phyloP scores from a whole-genome alignment of 345 rosid species.

The Lumnitzera racemosa region DNA sequence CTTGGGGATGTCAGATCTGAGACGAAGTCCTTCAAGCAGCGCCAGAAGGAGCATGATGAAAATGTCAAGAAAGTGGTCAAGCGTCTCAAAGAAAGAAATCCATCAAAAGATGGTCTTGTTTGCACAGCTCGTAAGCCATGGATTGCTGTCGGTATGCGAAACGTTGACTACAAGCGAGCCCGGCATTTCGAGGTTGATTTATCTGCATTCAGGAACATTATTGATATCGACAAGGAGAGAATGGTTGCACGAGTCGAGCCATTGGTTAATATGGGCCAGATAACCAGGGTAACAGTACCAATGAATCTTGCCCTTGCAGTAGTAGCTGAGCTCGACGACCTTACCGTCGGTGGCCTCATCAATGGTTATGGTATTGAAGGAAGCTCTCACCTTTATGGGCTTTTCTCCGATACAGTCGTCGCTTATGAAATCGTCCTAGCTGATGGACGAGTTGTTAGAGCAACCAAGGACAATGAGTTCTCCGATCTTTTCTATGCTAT shows the following conservation, averaged over 20 bases:
- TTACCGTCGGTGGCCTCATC: constrained; percentile 97
- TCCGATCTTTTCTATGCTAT: constrained; percentile 86
- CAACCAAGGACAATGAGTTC: constrained; percentile 86
- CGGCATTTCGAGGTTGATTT: constrained; percentile 93
- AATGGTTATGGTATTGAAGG: constrained; percentile 99
- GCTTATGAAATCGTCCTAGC: constrained; percentile 93
- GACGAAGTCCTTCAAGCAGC: constrained; percentile 77
- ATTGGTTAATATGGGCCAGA: constrained; percentile 99
- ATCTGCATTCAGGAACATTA: constrained; percentile 70
- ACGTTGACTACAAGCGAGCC: constrained; percentile 97
- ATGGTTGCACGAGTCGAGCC: constrained; percentile 98
- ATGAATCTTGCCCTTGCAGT: constrained; percentile 96
- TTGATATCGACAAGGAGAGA: constrained; percentile 73
- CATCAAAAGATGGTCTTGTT: constrained; percentile 89
- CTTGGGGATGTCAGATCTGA: constrained; percentile 90
- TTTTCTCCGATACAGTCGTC: constrained; percentile 93
- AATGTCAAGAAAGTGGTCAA: constrained; percentile 79
- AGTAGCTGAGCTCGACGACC: constrained; percentile 98
- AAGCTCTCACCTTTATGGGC: constrained; percentile 94
- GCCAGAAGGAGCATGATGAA: constrained; percentile 87
- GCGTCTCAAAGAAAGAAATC: constrained; percentile 75
- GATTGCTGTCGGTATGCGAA: constrained; percentile 98
- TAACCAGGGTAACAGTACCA: constrained; percentile 68
- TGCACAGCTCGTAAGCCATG: constrained; percentile 99
- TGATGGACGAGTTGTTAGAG: constrained; percentile 82